Evolutionary conservation across 805 yeast genomes (phyloP), one percentile per base, ranked within the genome.

Genomic region (Maudiozyma bulderi): DNA sequence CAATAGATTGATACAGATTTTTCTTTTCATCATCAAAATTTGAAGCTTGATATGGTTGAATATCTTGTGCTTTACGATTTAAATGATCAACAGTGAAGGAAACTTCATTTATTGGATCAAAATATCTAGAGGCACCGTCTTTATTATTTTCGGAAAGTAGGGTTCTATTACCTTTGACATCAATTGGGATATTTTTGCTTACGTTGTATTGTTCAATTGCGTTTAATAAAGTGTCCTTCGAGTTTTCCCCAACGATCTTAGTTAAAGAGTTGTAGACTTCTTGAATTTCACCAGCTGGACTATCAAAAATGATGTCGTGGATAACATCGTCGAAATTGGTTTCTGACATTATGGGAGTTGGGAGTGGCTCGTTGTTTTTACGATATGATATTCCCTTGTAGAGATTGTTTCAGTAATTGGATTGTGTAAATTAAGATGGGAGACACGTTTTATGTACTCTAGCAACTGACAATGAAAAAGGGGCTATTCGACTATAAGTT

Each of bases 1-100:
- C 45, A n/a, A 69, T 52, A n/a, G 45, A 40, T 8, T 58, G 56
- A 1, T 51, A 52, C 28, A 58, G 46, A 1, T 57, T 39, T 8
- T 55, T 39, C 14, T 60, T 62, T 6, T 44, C 56, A 7, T 53
- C 54, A 26, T 43, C 52, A 43, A 57, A 52, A 8, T 47, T 55
- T 3, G 11, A 11, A 20, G 28, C 30, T 28, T 39, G 30, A 9
- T 55, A 54, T 1, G 66, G 57, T 52, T 81, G 86, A 34, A 81
- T 57, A 54, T 81, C 85, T 42, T 77, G 70, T 13, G 77, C 81
- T 47, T 60, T 66, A 48, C 69, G 69, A 6, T 68, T 63, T 8
- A 72, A 60, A 52, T 81, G 77, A 60, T 85, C 86, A 44, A 84
- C 78, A 49, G 78, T 77, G 62, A 84, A 82, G 40, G 70, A 62